phyloP scores from a whole-genome alignment of 768 basidiomycete species.

The Trametes cubensis region DNA sequence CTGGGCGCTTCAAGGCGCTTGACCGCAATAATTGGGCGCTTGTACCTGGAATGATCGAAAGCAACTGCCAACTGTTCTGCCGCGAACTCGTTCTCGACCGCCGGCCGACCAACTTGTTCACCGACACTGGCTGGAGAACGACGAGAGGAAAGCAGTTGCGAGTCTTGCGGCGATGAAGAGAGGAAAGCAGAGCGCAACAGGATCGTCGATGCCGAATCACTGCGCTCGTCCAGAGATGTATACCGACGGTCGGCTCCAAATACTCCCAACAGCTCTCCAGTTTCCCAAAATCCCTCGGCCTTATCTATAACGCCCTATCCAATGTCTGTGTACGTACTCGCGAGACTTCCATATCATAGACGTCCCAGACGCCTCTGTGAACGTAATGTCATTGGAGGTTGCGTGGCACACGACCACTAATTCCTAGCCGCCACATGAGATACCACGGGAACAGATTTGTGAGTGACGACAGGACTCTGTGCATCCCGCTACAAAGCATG shows the following conservation, averaged over 20 bases:
- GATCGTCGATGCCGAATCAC: not conserved
- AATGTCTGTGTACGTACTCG: not conserved
- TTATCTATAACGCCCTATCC: constrained; percentile 8
- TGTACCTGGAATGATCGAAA: constrained; percentile 7
- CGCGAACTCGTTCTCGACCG: constrained; percentile 5
- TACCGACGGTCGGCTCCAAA: not conserved
- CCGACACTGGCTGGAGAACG: not conserved
- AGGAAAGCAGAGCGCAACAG: not conserved
- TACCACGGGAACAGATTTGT: constrained; percentile 5
- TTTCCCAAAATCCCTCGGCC: not conserved
- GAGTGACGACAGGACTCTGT: not conserved
- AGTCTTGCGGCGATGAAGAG: not conserved
- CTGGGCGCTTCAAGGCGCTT: constrained; percentile 4
- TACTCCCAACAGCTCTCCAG: not conserved
- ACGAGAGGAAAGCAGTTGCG: not conserved
- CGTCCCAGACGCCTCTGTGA: not conserved
- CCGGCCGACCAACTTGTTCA: not conserved
- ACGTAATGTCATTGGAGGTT: not conserved
- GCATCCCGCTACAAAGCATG: not conserved
- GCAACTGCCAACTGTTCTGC: not conserved
- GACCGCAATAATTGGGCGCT: not conserved
- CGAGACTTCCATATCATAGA: not conserved
- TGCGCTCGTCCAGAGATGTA: not conserved
- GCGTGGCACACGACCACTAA: constrained; percentile 17
- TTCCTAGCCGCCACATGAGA: not conserved